Base-by-base conservation (phyloP, 1,284 basidiomycete genomes). In the Jaminaea rosea region DNA sequence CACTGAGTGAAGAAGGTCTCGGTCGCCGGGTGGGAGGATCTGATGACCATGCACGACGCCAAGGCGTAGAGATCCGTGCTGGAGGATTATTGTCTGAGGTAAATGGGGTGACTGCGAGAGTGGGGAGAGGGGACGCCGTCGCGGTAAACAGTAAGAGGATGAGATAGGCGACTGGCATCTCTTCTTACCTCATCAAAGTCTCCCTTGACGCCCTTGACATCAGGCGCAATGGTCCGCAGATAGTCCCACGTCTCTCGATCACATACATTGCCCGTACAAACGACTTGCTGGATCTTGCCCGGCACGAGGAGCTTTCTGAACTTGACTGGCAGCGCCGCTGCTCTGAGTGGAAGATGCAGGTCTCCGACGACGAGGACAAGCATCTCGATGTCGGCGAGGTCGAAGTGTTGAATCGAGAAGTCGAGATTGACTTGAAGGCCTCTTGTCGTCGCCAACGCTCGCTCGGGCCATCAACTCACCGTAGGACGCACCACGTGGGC, bases 201-300 rank as follows among this genome's bases (percentile, higher is more conserved):
- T 2, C 94, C 93, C 63, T 84, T 80, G 4, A 94, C 93, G 36
- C 91, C 85, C 65, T 89, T 82, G 5, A 98, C 87, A 68, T 97
- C 94, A 8, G 87, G 84, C n/a, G 88, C 86, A 21, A 98, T 87
- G n/a, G 88, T 90, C 52, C 89, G 80, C n/a, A 99, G 80, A 77
- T 96, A 98, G 69, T 97, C 93, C 70, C 87, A 90, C 10, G 93
- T 98, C 77, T 96, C 93, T 66, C 86, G 85, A 77, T 98, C 94
- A 75, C 90, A 94, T 11, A 97, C 85, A 73, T 98, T 98, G 45
- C 93, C 94, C 0, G 93, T 98, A 74, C 91, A 94, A 28, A 98
- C 81, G 58, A 98, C 94, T 76, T 98, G 93, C 60, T 93, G 88
- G 36, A 98, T 98, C 78, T 98, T 98, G 31, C 94, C 93, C 9